These are phyloP conservation scores for Arthrobotrys pseudoclavata DNA, from an alignment of 2,329 filamentous ascomycete genomes.

Conservation along the genomic window DNA sequence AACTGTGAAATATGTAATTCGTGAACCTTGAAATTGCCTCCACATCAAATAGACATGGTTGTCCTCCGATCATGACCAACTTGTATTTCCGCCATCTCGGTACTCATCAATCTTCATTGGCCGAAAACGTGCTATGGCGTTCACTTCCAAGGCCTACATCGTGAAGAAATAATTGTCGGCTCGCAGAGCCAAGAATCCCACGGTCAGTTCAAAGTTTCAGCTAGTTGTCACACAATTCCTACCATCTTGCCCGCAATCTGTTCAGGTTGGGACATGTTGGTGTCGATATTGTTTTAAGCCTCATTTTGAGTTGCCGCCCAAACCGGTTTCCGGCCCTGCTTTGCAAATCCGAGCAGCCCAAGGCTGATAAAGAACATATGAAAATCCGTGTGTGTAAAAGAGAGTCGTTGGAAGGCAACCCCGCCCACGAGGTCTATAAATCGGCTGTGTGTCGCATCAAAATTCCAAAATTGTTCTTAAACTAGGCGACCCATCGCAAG, in stretches of 20 bases:
- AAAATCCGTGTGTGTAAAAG: background rate
- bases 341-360: background rate
- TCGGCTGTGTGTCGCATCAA: background rate
- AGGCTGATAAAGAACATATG: conserved; percentile 1
- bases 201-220: no score
- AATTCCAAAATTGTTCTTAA: background rate
- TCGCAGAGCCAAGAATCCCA: conserved; percentile 9
- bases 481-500: background rate
- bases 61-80: background rate
- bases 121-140: background rate
- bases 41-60: background rate
- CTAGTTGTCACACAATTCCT: conserved; percentile 3
- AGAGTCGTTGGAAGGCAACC: background rate
- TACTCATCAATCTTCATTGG: background rate
- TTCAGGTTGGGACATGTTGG: conserved; percentile 5
- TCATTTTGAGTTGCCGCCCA: background rate
- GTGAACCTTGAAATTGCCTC: background rate
- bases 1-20: background rate
- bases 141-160: background rate
- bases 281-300: background rate
- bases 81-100: conserved; percentile 3
- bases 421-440: conserved; percentile 6
- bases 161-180: background rate
- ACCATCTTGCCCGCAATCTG: background rate
- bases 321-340: background rate